These are phyloP conservation scores for Viola pubescens DNA, from an alignment of 441 rosid species.

Conservation along the genomic window DNA sequence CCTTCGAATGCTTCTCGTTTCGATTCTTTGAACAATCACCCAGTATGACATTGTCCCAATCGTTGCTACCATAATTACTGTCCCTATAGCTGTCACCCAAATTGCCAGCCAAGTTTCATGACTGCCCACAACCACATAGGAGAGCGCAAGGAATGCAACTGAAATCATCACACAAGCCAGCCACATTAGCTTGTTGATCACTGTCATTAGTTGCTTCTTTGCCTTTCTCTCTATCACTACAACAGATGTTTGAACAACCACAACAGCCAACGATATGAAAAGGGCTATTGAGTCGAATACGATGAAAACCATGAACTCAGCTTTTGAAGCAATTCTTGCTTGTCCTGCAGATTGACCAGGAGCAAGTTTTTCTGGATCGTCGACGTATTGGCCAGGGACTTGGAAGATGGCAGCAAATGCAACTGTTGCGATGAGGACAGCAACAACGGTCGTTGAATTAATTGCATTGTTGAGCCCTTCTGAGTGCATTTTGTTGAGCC, in stretches of 20 bases:
- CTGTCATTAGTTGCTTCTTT: conserved; percentile 75
- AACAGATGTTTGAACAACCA: conserved; percentile 91
- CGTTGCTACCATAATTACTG: conserved; percentile 59
- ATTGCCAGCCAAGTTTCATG: conserved; percentile 57
- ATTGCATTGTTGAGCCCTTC: conserved; percentile 95
- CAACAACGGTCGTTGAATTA: conserved; percentile 83
- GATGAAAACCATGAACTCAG: conserved; percentile 69
- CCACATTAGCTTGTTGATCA: conserved; percentile 97
- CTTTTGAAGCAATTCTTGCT: conserved; percentile 50
- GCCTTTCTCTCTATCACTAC: conserved; percentile 81
- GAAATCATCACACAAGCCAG: conserved; percentile 76
- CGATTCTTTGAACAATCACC: conserved; percentile 51
- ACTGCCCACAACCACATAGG: conserved; percentile 74
- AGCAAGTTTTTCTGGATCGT: conserved; percentile 33
- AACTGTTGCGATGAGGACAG: conserved; percentile 89
- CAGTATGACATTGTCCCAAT: conserved; percentile 74
- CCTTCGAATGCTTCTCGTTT: conserved; percentile 32
- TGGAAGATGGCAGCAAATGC: conserved; percentile 95
- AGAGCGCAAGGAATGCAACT: conserved; percentile 62
- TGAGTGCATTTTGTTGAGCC: conserved; percentile 69
- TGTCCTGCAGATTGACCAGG: conserved; percentile 50
- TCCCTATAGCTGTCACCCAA: conserved; percentile 55
- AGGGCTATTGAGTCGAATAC: conserved; percentile 81
- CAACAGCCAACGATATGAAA: conserved; percentile 89
- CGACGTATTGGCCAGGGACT: conserved; percentile 59